phyloP scores from a whole-genome alignment of 805 yeast genomes.

The Hanseniaspora taiwanica region DNA sequence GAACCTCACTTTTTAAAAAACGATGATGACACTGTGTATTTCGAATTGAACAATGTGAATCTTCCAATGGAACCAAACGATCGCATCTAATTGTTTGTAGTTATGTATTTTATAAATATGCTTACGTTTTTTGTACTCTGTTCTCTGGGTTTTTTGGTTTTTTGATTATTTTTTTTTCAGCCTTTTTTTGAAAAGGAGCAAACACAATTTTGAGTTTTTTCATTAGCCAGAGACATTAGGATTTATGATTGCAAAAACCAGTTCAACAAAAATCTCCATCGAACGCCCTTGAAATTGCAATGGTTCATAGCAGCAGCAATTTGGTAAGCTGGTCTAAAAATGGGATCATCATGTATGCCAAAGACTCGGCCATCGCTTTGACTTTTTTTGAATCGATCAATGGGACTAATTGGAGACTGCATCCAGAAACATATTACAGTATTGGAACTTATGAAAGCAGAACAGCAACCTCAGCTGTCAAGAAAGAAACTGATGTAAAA shows the following conservation, averaged over 20 bases:
- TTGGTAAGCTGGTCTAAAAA: slow-evolving; percentile 66
- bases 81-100: too few relatives aligned
- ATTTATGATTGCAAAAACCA: too few relatives aligned
- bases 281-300: too few relatives aligned
- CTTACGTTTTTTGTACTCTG: too few relatives aligned
- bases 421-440: slow-evolving; percentile 25
- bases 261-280: too few relatives aligned
- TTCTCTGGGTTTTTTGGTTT: too few relatives aligned
- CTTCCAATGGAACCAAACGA: neutral
- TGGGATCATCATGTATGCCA: slow-evolving; percentile 68
- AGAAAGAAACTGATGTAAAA: too few relatives aligned
- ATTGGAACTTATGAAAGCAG: slow-evolving; percentile 9
- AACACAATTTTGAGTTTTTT: too few relatives aligned
- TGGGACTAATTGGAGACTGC: slow-evolving; percentile 71
- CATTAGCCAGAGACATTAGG: too few relatives aligned
- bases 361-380: slow-evolving; percentile 32
- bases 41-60: slow-evolving; percentile 1
- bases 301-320: neutral
- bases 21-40: slow-evolving; percentile 6
- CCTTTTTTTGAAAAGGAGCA: too few relatives aligned
- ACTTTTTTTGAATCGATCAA: slow-evolving; percentile 62
- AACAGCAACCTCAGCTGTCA: slow-evolving; percentile 11
- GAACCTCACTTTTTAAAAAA: slow-evolving; percentile 8
- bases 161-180: too few relatives aligned
- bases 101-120: too few relatives aligned